phyloP scores from a whole-genome alignment of 169 alveolate genomes.

The Babesia ovis region DNA sequence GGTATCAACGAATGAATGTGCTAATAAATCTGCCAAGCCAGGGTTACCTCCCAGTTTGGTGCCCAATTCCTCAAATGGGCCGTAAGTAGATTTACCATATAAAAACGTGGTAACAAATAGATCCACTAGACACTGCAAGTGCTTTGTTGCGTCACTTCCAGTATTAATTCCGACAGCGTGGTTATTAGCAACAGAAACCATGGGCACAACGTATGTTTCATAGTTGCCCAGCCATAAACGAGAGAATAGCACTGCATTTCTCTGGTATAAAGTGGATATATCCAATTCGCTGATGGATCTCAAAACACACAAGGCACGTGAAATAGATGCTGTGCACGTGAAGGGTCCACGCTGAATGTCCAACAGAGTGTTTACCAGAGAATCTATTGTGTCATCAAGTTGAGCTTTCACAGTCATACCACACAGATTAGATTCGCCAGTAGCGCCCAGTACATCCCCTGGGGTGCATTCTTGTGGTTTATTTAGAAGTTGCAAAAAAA shows the following conservation, averaged over 20 bases:
- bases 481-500: slow-evolving; percentile 10
- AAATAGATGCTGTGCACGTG: slow-evolving; percentile 6
- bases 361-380: slow-evolving; percentile 8
- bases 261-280: not conserved
- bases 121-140: not conserved
- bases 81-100: not conserved
- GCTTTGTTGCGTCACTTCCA: not conserved
- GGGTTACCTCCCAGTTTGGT: not conserved
- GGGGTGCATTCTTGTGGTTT: not conserved
- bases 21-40: not conserved
- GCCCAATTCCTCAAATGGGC: slow-evolving; percentile 6
- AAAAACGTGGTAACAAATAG: slow-evolving; percentile 12
- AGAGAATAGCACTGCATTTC: slow-evolving; percentile 21
- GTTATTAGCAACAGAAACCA: not conserved
- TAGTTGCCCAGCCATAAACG: slow-evolving; percentile 15
- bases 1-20: not conserved
- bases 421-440: not conserved
- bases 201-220: not conserved
- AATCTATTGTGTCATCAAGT: not conserved
- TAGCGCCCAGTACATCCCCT: not conserved
- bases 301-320: slow-evolving; percentile 9
- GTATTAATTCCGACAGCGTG: not conserved
- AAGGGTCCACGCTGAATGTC: slow-evolving; percentile 14
- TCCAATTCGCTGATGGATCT: not conserved
- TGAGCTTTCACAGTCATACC: not conserved